phyloP scores from a whole-genome alignment of 345 rosid species.

The Hibiscus tridactylites region DNA sequence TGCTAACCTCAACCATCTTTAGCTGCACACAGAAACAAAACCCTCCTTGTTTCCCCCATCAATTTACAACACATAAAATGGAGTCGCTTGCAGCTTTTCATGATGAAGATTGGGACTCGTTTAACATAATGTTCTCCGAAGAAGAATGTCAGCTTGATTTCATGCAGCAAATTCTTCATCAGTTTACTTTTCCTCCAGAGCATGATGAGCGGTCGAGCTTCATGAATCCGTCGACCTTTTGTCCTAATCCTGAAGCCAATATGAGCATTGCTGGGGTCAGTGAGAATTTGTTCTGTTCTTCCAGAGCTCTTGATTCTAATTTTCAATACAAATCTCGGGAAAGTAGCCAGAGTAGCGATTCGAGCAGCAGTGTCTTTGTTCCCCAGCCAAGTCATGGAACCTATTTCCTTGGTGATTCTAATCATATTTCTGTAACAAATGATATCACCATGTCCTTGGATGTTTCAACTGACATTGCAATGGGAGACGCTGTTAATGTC shows the following conservation, averaged over 20 bases:
- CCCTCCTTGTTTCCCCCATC: too few species aligned
- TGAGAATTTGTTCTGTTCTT: slow-evolving; percentile 22
- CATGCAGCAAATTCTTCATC: slow-evolving; percentile 20
- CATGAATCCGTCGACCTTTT: slow-evolving; percentile 13
- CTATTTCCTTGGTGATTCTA: slow-evolving; percentile 11
- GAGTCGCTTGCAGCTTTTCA: slow-evolving; percentile 36
- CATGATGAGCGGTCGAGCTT: slow-evolving; percentile 10
- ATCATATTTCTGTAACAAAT: slow-evolving; percentile 12
- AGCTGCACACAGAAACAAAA: not conserved
- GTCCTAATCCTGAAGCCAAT: slow-evolving; percentile 21
- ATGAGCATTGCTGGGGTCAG: slow-evolving; percentile 12
- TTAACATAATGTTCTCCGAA: slow-evolving; percentile 27
- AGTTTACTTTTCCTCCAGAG: slow-evolving; percentile 20
- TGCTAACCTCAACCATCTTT: slow-evolving; percentile 17
- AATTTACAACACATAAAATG: slow-evolving; percentile 13
- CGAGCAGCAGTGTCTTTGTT: slow-evolving; percentile 10
- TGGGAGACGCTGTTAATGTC: slow-evolving; percentile 13
- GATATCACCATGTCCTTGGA: slow-evolving; percentile 17
- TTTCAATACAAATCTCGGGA: slow-evolving; percentile 24
- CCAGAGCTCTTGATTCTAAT: slow-evolving; percentile 11
- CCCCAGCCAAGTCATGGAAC: slow-evolving; percentile 16
- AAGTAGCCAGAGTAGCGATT: slow-evolving; percentile 17
- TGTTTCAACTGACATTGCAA: slow-evolving; percentile 17
- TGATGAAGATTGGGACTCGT: slow-evolving; percentile 41
- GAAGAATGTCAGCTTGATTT: slow-evolving; percentile 24